phyloP scores from a whole-genome alignment of 306 rosid species.

The Lathyrus oleraceus region DNA sequence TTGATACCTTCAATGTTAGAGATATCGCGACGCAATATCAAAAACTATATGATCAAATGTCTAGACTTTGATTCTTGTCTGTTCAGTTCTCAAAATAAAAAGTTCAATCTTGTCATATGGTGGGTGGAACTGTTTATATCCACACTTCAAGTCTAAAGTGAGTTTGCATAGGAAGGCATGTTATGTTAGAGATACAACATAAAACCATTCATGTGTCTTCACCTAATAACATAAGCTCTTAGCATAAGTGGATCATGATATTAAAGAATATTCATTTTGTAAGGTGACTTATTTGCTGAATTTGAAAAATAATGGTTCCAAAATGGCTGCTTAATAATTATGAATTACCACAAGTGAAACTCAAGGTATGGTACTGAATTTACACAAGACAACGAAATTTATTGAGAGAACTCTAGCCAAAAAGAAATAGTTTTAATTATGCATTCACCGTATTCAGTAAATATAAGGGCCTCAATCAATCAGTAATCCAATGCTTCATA shows the following conservation, averaged over 20 bases:
- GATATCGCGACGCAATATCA: background rate
- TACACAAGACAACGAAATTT: background rate
- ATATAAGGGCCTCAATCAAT: background rate
- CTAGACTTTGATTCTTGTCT: background rate
- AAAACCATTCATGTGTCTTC: background rate
- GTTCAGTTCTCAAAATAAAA: background rate
- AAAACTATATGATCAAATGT: background rate
- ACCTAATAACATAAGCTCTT: background rate
- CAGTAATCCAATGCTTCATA: background rate
- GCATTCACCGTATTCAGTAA: background rate
- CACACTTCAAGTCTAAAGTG: background rate
- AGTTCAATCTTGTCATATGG: background rate
- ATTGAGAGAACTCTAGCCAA: background rate
- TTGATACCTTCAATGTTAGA: slow-evolving; percentile 1
- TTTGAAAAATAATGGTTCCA: background rate
- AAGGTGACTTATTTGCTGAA: background rate
- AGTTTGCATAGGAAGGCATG: background rate
- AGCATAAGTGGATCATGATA: too few relatives aligned
- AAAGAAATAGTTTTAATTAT: background rate
- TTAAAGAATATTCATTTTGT: too few relatives aligned
- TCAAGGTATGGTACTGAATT: slow-evolving; percentile 11
- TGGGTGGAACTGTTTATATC: slow-evolving; percentile 1
- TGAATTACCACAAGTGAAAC: background rate
- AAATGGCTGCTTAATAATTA: background rate
- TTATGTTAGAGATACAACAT: slow-evolving; percentile 11